Evolutionary conservation across 352 stramenopile genomes (phyloP).

Genomic region (Phytopythium sindhum): DNA sequence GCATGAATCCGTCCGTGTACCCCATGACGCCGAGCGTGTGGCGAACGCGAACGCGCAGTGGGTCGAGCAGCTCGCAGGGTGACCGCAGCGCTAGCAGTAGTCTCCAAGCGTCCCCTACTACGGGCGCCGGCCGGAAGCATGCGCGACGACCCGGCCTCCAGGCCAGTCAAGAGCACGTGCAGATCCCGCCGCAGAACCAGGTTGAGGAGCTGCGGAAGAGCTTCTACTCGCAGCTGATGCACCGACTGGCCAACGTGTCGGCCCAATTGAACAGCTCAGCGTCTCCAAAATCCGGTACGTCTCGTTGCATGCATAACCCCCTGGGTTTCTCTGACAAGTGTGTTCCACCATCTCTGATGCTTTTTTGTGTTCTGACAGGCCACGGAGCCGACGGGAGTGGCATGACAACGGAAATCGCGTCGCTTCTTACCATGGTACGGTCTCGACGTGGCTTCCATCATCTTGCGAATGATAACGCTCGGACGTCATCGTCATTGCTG

Average conservation of each 20-base stretch:
- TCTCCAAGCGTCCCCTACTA: conserved; percentile 30
- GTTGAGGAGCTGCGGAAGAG: conserved; percentile 53
- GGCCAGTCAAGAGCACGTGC: conserved; percentile 61
- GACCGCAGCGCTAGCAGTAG: conserved; percentile 33
- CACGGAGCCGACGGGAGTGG: not conserved
- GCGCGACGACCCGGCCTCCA: conserved; percentile 39
- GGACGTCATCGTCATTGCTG: not conserved
- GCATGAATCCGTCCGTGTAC: conserved; percentile 19
- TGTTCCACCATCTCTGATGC: not conserved
- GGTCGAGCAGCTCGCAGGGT: conserved; percentile 37
- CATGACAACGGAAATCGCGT: conserved; percentile 10
- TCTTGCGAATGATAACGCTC: not conserved
- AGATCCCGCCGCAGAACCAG: conserved; percentile 48
- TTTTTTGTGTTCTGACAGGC: too few relatives aligned
- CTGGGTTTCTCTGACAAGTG: not conserved
- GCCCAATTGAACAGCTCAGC: conserved; percentile 14
- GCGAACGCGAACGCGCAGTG: conserved; percentile 41
- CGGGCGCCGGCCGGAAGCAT: conserved; percentile 17
- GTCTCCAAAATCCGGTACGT: conserved; percentile 9
- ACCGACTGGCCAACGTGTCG: conserved; percentile 37
- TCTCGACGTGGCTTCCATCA: not conserved
- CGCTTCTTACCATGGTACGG: conserved; percentile 52
- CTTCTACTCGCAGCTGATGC: conserved; percentile 61
- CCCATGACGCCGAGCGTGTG: conserved; percentile 41
- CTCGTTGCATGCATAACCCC: not conserved